These are phyloP conservation scores for Cornus florida DNA, from an alignment of 148 eudicot species.

Conservation along the genomic window DNA sequence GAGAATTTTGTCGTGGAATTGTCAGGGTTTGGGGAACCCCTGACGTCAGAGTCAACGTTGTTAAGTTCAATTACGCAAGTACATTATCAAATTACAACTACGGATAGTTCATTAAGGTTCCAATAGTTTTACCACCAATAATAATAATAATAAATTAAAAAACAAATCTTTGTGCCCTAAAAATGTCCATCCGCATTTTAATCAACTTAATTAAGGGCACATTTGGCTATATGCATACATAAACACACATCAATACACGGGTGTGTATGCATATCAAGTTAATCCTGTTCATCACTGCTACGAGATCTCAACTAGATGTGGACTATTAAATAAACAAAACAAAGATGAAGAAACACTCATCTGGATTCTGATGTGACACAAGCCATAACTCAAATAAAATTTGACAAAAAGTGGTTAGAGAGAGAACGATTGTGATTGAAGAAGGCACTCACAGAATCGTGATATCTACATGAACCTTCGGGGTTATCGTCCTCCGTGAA, in stretches of 20 bases:
- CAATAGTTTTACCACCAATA: background rate
- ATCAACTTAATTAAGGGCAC: no score
- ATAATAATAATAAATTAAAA: no score
- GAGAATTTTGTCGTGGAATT: no score
- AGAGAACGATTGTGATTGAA: background rate
- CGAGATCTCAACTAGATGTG: background rate
- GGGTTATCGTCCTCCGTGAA: slow-evolving; percentile 74
- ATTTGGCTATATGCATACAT: no score
- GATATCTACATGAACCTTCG: slow-evolving; percentile 71
- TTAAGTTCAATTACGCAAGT: no score
- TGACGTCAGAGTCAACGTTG: no score
- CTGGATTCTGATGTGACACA: background rate
- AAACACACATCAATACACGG: no score
- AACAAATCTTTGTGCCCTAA: no score
- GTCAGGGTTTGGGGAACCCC: no score
- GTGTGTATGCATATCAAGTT: no score
- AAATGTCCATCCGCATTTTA: no score
- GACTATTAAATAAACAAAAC: background rate
- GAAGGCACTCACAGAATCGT: slow-evolving; percentile 44
- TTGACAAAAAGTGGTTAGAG: background rate
- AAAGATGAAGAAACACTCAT: background rate
- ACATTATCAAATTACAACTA: background rate
- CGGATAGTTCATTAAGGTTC: background rate
- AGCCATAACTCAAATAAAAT: background rate
- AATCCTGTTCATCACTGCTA: background rate